Conservation (phyloP, 2,329 filamentous ascomycete species). For the Alternaria novae-zelandiae region DNA sequence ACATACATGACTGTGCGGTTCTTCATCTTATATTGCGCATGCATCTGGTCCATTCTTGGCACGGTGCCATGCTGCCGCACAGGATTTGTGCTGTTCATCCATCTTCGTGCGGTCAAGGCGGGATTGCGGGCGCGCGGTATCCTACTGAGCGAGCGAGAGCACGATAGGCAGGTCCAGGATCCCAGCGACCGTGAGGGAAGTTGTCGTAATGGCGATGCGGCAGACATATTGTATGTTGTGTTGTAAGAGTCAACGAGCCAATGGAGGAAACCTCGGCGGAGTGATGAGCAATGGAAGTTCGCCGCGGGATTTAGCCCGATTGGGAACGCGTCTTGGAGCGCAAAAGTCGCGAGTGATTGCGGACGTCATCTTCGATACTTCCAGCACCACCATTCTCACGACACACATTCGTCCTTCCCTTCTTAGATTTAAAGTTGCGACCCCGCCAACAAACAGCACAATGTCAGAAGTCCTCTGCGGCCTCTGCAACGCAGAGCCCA, state of each 20-base stretch:
- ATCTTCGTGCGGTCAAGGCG: slow-evolving; percentile 32
- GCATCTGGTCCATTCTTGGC: slow-evolving; percentile 69
- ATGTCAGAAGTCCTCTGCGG: slow-evolving; percentile 49
- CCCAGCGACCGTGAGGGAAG: slow-evolving; percentile 24
- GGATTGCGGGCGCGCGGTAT: slow-evolving; percentile 24
- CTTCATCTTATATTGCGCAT: slow-evolving; percentile 68
- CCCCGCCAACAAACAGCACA: neutral
- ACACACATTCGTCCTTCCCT: neutral
- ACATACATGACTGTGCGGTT: slow-evolving; percentile 71
- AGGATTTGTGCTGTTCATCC: slow-evolving; percentile 41
- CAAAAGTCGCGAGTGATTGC: neutral
- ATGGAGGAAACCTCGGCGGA: slow-evolving; percentile 18
- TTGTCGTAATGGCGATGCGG: slow-evolving; percentile 28
- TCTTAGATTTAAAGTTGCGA: rapidly evolving
- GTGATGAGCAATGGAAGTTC: slow-evolving; percentile 35
- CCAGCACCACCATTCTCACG: neutral
- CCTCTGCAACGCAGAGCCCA: slow-evolving; percentile 52
- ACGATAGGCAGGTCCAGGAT: slow-evolving; percentile 48
- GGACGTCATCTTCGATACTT: slow-evolving; percentile 8
- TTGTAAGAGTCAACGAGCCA: slow-evolving; percentile 3
- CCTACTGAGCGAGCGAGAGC: slow-evolving; percentile 37
- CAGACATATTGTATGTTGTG: slow-evolving; percentile 35
- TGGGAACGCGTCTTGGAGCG: slow-evolving; percentile 22
- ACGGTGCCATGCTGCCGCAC: slow-evolving; percentile 41
- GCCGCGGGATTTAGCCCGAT: slow-evolving; percentile 39